Percentiles rank a stretch among this genome's conserved stretches.
Evolutionary conservation across 768 basidiomycete genomes (phyloP).

Genomic region (Trametes cingulata): DNA sequence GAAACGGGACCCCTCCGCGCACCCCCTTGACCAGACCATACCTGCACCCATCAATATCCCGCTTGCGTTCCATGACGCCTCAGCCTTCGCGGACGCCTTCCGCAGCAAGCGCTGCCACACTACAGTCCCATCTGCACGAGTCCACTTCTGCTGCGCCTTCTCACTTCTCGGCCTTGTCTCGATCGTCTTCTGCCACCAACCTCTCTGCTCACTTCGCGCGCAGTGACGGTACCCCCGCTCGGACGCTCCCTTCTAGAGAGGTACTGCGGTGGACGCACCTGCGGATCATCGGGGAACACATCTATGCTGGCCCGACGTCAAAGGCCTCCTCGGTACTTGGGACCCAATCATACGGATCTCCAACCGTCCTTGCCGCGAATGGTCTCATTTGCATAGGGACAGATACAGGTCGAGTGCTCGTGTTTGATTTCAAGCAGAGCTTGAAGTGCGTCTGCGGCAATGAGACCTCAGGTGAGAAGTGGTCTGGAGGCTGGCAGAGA

Average conservation of each 20-base stretch:
- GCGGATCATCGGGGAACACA: conserved; percentile 53
- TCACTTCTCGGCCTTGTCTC: conserved; percentile 70
- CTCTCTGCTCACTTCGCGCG: conserved; percentile 34
- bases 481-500: neutral
- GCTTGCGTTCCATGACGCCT: conserved; percentile 72
- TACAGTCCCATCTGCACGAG: conserved; percentile 45
- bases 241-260: conserved; percentile 42
- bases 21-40: conserved; percentile 47
- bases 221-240: conserved; percentile 14
- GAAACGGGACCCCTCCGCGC: conserved; percentile 14
- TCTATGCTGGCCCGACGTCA: conserved; percentile 53
- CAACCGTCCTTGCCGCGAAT: conserved; percentile 82
- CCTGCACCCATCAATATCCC: conserved; percentile 72
- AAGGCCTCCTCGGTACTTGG: conserved; percentile 69
- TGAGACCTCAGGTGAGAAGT: conserved; percentile 56
- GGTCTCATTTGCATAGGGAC: conserved; percentile 91
- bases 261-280: conserved; percentile 80
- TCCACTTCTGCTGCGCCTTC: conserved; percentile 58
- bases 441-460: conserved; percentile 78
- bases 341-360: conserved; percentile 56
- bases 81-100: conserved; percentile 44
- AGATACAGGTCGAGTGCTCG: conserved; percentile 69
- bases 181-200: conserved; percentile 62
- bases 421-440: conserved; percentile 91
- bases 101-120: conserved; percentile 42